Evolutionary conservation across 169 alveolate genomes (phyloP).

Genomic region (Fabrea salina): DNA sequence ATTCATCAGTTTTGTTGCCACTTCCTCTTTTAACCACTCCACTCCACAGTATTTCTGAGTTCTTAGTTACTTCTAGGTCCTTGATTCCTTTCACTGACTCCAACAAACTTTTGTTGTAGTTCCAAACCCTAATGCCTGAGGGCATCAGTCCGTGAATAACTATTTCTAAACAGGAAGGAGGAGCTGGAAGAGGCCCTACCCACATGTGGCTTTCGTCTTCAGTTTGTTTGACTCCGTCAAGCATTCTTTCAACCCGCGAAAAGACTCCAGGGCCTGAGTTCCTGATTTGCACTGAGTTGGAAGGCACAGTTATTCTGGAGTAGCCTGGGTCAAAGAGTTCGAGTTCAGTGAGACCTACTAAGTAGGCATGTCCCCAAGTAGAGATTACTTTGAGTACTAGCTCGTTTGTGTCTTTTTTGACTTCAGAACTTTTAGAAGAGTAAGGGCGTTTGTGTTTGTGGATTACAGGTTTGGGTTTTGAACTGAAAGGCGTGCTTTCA

Average conservation of each 20-base stretch:
- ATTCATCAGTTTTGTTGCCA: conserved; percentile 51
- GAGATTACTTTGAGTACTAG: conserved; percentile 45
- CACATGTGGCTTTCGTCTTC: conserved; percentile 66
- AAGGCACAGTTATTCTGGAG: conserved; percentile 31
- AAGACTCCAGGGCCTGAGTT: conserved; percentile 41
- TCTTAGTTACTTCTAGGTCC: conserved; percentile 45
- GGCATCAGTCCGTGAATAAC: conserved; percentile 33
- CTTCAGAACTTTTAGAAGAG: background rate
- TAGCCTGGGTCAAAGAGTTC: conserved; percentile 34
- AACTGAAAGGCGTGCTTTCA: background rate
- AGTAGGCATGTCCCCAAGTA: conserved; percentile 66
- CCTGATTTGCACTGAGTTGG: conserved; percentile 18
- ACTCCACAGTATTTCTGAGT: conserved; percentile 35
- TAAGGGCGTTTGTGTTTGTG: conserved; percentile 27
- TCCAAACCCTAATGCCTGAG: conserved; percentile 62
- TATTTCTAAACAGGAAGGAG: conserved; percentile 54
- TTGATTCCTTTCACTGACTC: conserved; percentile 66
- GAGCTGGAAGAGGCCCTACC: conserved; percentile 62
- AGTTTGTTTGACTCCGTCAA: conserved; percentile 45
- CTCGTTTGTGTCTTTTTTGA: background rate
- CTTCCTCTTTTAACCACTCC: conserved; percentile 56
- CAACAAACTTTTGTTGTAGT: conserved; percentile 59
- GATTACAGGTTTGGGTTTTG: conserved; percentile 31
- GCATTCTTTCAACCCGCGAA: conserved; percentile 24
- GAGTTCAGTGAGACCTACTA: conserved; percentile 70